phyloP scores from a whole-genome alignment of 2,329 filamentous ascomycete genomes.

The Claviceps monticola region DNA sequence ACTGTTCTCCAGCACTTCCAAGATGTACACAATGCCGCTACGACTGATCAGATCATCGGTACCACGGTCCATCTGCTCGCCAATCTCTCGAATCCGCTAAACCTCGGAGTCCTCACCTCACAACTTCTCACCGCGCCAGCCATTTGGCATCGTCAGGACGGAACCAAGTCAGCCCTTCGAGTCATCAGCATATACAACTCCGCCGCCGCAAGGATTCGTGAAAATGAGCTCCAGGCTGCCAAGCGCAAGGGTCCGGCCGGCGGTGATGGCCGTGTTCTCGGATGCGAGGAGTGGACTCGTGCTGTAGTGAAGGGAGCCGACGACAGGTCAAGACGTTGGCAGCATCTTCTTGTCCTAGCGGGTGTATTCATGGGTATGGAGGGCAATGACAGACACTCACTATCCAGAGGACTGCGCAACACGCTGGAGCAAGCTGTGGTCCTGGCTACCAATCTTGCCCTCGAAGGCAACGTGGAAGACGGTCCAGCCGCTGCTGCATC shows the following conservation, averaged over 20 bases:
- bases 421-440: slow-evolving; percentile 63
- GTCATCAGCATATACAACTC: slow-evolving; percentile 61
- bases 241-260: slow-evolving; percentile 18
- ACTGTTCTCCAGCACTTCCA: slow-evolving; percentile 49
- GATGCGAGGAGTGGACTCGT: slow-evolving; percentile 39
- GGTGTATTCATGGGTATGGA: slow-evolving; percentile 70
- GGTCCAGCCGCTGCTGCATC: slow-evolving; percentile 30
- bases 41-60: slow-evolving; percentile 44
- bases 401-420: slow-evolving; percentile 48
- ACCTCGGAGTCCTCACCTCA: slow-evolving; percentile 57
- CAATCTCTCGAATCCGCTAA: slow-evolving; percentile 59
- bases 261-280: slow-evolving; percentile 30
- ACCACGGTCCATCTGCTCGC: slow-evolving; percentile 55
- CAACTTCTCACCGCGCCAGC: slow-evolving; percentile 59
- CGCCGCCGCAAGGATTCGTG: slow-evolving; percentile 41
- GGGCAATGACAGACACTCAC: slow-evolving; percentile 43
- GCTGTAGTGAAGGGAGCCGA: slow-evolving; percentile 45
- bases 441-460: slow-evolving; percentile 60
- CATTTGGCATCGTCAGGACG: slow-evolving; percentile 50
- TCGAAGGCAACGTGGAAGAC: slow-evolving; percentile 33
- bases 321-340: slow-evolving; percentile 54
- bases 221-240: slow-evolving; percentile 28
- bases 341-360: slow-evolving; percentile 67
- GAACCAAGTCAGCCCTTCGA: slow-evolving; percentile 47
- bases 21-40: slow-evolving; percentile 34